Percentiles rank a stretch among this genome's conserved stretches.
Evolutionary conservation across 2,329 filamentous ascomycete species (phyloP).

Genomic region (Lasiodiplodia sp.): DNA sequence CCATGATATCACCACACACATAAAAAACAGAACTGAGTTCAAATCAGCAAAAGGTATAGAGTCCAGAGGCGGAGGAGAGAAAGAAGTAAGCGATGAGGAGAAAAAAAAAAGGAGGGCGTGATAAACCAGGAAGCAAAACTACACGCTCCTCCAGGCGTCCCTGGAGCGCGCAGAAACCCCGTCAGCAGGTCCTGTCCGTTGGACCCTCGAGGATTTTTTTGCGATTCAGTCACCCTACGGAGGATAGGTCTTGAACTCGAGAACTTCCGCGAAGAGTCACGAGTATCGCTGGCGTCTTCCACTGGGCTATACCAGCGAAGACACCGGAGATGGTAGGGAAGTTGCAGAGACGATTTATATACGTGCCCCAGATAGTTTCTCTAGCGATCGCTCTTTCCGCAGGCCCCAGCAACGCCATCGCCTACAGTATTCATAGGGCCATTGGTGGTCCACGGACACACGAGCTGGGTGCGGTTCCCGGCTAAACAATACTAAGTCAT

Average conservation of each 20-base stretch:
- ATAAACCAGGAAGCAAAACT: not conserved
- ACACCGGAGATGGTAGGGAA: not conserved
- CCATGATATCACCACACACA: not conserved
- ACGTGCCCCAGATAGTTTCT: not conserved
- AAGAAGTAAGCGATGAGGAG: not conserved
- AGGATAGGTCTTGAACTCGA: not conserved
- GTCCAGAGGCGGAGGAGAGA: not conserved
- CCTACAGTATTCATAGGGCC: no score
- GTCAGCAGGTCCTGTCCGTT: not conserved
- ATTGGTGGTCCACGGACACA: no score
- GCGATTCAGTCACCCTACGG: not conserved
- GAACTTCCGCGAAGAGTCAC: not conserved
- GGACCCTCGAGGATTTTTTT: not conserved
- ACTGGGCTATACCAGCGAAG: not conserved
- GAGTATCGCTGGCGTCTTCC: not conserved
- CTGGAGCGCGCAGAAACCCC: not conserved
- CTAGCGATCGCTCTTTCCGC: not conserved
- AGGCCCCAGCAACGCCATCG: not conserved
- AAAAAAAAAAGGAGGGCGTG: not conserved
- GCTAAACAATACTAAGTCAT: no score
- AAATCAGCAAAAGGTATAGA: not conserved
- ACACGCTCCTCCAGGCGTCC: not conserved
- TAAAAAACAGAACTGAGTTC: not conserved
- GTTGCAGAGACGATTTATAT: not conserved
- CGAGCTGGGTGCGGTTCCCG: no score